Percentiles rank a stretch among this genome's conserved stretches.
phyloP scores from a whole-genome alignment of 257 asterid species.

The Galeopsis tetrahit region DNA sequence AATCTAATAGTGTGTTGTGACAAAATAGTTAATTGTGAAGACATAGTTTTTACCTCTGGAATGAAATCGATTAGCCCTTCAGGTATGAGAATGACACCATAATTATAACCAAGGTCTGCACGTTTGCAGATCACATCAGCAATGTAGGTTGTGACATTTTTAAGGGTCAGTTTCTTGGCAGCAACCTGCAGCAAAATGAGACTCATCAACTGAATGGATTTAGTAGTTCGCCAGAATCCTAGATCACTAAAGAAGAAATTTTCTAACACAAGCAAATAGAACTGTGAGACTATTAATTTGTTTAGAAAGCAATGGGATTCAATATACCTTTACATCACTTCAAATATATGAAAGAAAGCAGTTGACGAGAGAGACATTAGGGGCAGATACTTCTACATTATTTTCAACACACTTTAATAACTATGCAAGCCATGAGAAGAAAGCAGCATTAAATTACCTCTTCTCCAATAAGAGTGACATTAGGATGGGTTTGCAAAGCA shows the following conservation, averaged over 20 bases:
- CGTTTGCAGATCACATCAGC: conserved; percentile 90
- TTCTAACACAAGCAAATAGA: not conserved
- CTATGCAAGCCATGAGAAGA: not conserved
- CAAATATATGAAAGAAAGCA: not conserved
- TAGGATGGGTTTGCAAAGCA: conserved; percentile 98
- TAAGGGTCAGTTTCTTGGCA: conserved; percentile 84
- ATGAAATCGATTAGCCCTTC: conserved; percentile 99
- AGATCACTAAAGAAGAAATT: not conserved
- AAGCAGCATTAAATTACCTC: conserved; percentile 59
- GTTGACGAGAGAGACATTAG: not conserved
- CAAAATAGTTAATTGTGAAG: conserved; percentile 13
- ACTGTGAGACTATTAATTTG: conserved; percentile 15
- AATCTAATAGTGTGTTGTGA: not conserved
- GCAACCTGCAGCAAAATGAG: conserved; percentile 66
- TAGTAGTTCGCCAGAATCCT: not conserved
- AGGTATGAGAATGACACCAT: conserved; percentile 97
- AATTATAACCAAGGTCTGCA: conserved; percentile 83
- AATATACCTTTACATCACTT: not conserved
- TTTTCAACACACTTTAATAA: not conserved
- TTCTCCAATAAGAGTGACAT: conserved; percentile 93
- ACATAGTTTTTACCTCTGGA: conserved; percentile 72
- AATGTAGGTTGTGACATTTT: conserved; percentile 81
- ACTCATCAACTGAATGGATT: conserved; percentile 11
- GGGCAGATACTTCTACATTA: not conserved
- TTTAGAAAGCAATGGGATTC: conserved; percentile 1